Evolutionary conservation across 2,329 filamentous ascomycete species (phyloP), one percentile per base, ranked within the genome.

Genomic region (Claviceps maximensis): DNA sequence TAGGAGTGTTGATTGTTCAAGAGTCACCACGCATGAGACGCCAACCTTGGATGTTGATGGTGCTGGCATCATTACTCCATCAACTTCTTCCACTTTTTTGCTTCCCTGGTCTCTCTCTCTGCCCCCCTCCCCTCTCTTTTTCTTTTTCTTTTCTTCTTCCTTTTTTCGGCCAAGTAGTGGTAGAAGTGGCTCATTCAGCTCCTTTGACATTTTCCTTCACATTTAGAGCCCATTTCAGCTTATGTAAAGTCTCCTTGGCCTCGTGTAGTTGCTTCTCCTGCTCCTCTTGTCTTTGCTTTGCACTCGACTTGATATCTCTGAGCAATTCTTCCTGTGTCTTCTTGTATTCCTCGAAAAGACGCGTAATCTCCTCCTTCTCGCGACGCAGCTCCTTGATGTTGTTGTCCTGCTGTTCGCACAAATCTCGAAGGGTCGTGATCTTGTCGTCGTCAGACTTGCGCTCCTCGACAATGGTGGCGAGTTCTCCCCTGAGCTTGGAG

Each of bases 171-270:
- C n/a, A n/a, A n/a, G n/a, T n/a, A n/a, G n/a, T n/a, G n/a, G n/a
- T n/a, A n/a, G 33, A 4, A 25, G 6, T 8, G 17, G 29, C 31
- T 56, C 64, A 82, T 65, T 77, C 66, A 7, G 78, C 76, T 52
- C 71, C 77, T 54, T 72, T 73, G 53, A 83, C 74, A 57, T 78
- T 82, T 56, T 78, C 69, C 69, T 86, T 83, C 50, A 86, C 76
- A 51, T 77, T 80, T 58, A 89, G 74, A 15, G 86, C 83, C 86
- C 86, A 89, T 62, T 74, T 79, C 66, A 90, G 74, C 70, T 87
- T 80, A 57, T 81, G 74, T 50, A 86, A 70, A n/a, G 79, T 77
- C 59, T 78, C 72, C 58, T 74, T 73, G 45, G 82, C 71, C 61
- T 83, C 79, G 40, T 74, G 67, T n/a, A 85, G 68, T 27, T 80